Base-by-base conservation (phyloP, 2,329 filamentous ascomycete species). In the Zymoseptoria tritici region DNA sequence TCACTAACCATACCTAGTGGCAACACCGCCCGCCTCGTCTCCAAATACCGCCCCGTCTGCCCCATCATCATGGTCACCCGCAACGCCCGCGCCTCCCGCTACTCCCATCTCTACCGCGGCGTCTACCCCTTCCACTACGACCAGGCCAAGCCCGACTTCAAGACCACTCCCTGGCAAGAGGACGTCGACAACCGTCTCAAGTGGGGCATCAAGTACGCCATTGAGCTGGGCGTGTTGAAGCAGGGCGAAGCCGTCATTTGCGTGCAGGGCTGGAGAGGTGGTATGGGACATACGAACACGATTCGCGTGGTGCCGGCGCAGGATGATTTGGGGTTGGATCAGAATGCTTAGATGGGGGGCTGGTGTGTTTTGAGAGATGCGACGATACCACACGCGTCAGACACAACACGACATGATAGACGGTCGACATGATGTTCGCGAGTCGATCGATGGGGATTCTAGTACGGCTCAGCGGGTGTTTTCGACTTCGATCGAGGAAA, bases 51-150 rank as follows among this genome's bases (percentile, higher is more conserved):
- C 73, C 94, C 94, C 56, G 92, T 97, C 66, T 97, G 93, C 85
- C 94, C 94, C 70, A 97, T 99, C 80, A 93, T 99, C 83, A 97
- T 97, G 93, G 90, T 99, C 66, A 96, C 93, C 66, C 88, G 94
- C 71, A 96, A 89, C 76, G 79, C 85, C 54, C 85, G 84, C 66
- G 90, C 94, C 56, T 89, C 91, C 62, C 85, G 94, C 68, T 97
- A 94, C 78, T 89, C 86, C 67, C 94, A 99, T 78, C 79, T 99
- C 76, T 97, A 97, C 81, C 93, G 94, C 74, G 94, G 94, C 70
- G 93, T 99, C 64, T 99, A 97, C 76, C 94, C 94, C 60, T 99
- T 99, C 88, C 83, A 89, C 72, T 97, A 97, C 83, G 85, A 88
- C 57, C 89, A 96, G 81, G 79, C 81, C 71, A 97, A 97, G 86